A percentile compares a stretch with the other conserved stretches of the same genome.
These are phyloP conservation scores for Aspergillus candidus DNA, from an alignment of 2,329 filamentous ascomycete genomes.

Conservation along the genomic window DNA sequence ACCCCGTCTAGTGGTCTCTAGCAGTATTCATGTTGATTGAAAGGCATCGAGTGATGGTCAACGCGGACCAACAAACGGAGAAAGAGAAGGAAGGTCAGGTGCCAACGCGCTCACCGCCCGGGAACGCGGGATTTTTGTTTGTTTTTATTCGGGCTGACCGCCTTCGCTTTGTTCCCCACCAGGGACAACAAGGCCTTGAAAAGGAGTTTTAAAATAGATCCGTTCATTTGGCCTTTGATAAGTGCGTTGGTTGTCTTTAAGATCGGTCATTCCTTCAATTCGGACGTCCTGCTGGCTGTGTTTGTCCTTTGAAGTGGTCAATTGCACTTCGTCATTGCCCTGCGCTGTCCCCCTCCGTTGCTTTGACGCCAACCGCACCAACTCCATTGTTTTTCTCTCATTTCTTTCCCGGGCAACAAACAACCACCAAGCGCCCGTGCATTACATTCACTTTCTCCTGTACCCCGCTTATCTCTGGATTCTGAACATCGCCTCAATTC, in stretches of 20 bases:
- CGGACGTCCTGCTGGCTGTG: too few relatives aligned
- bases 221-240: too few relatives aligned
- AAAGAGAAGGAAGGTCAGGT: background rate
- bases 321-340: too few relatives aligned
- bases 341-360: conserved; percentile 6
- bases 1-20: too few relatives aligned
- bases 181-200: conserved; percentile 31
- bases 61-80: too few relatives aligned
- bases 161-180: conserved; percentile 29
- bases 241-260: too few relatives aligned
- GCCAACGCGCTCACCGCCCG: conserved; percentile 28
- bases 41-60: too few relatives aligned
- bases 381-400: conserved; percentile 12
- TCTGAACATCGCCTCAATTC: conserved; percentile 3
- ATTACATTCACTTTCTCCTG: conserved; percentile 7
- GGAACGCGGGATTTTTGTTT: conserved; percentile 24
- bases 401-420: conserved; percentile 18
- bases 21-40: too few relatives aligned
- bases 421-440: conserved; percentile 7
- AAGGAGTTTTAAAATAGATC: conserved; percentile 6
- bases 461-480: conserved; percentile 11
- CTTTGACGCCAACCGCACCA: conserved; percentile 7
- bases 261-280: background rate
- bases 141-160: conserved; percentile 38
- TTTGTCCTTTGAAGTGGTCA: too few relatives aligned